A percentile compares a stretch with the other conserved stretches of the same genome.
These are phyloP conservation scores for Fraxinus americana DNA, from an alignment of 257 asterid species.

Conservation along the genomic window DNA sequence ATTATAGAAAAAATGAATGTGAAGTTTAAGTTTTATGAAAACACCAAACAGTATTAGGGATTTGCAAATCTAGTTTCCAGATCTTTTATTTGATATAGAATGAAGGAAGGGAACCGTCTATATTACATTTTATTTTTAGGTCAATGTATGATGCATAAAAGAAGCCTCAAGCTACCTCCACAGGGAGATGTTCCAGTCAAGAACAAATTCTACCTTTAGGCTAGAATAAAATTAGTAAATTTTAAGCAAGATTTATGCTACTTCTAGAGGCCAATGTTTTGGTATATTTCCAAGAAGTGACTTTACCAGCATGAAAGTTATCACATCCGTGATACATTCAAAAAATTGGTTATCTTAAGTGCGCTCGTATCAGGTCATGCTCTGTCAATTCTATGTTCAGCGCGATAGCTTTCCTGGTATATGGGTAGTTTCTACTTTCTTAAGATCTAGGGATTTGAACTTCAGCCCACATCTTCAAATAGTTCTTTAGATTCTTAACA, in stretches of 20 bases:
- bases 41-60: background rate
- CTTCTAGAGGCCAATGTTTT: background rate
- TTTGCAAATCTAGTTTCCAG: conserved; percentile 1
- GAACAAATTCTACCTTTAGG: background rate
- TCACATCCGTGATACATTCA: background rate
- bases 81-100: background rate
- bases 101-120: background rate
- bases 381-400: background rate
- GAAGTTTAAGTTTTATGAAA: background rate
- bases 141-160: background rate
- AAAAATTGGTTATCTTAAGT: background rate
- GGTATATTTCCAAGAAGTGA: background rate
- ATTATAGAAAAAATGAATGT: conserved; percentile 14
- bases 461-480: background rate
- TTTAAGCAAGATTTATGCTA: background rate
- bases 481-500: background rate
- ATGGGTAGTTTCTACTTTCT: background rate
- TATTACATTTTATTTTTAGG: background rate
- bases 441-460: background rate
- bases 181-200: background rate
- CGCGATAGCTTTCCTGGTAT: background rate
- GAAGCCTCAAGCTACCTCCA: background rate
- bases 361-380: background rate
- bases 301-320: background rate
- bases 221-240: background rate